phyloP scores from a whole-genome alignment of 805 yeast genomes.

The Saturnispora besseyi region DNA sequence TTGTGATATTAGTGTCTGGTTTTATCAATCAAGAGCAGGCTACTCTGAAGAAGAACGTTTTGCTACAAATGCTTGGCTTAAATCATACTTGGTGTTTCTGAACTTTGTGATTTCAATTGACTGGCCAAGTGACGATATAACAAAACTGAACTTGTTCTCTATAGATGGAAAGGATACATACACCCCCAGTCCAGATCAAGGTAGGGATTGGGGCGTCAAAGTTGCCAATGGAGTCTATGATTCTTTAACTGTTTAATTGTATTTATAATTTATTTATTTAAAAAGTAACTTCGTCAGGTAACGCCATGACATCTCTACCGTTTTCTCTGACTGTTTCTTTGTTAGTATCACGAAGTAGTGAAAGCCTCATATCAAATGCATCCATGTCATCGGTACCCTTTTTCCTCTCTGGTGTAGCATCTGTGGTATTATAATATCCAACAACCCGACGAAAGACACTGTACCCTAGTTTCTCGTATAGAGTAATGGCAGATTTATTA shows the following conservation, averaged over 20 bases:
- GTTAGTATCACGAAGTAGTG: slow-evolving; percentile 47
- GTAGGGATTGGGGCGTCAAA: slow-evolving; percentile 33
- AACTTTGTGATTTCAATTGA: slow-evolving; percentile 20
- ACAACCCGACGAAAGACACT: slow-evolving; percentile 78
- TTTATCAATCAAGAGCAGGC: slow-evolving; percentile 22
- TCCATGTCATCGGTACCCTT: slow-evolving; percentile 58
- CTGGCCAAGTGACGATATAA: slow-evolving; percentile 25
- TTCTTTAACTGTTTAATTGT: background rate
- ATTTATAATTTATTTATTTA: slow-evolving; percentile 19
- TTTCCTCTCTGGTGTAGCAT: slow-evolving; percentile 25
- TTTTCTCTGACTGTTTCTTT: slow-evolving; percentile 45
- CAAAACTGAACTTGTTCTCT: slow-evolving; percentile 23
- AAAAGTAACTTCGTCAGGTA: slow-evolving; percentile 61
- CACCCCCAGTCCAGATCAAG: slow-evolving; percentile 20
- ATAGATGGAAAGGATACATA: slow-evolving; percentile 24
- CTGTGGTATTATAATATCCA: slow-evolving; percentile 60
- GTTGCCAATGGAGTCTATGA: slow-evolving; percentile 25
- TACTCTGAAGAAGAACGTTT: slow-evolving; percentile 22
- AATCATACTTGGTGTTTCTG: slow-evolving; percentile 26
- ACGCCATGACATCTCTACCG: slow-evolving; percentile 51
- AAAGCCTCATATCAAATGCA: slow-evolving; percentile 81
- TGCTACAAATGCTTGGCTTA: slow-evolving; percentile 20
- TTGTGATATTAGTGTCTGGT: slow-evolving; percentile 31
- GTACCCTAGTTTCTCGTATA: slow-evolving; percentile 85
- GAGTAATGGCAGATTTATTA: slow-evolving; percentile 64